phyloP scores from a whole-genome alignment of 139 green algal species.

The Auxenochlorella pyrenoidosa region DNA sequence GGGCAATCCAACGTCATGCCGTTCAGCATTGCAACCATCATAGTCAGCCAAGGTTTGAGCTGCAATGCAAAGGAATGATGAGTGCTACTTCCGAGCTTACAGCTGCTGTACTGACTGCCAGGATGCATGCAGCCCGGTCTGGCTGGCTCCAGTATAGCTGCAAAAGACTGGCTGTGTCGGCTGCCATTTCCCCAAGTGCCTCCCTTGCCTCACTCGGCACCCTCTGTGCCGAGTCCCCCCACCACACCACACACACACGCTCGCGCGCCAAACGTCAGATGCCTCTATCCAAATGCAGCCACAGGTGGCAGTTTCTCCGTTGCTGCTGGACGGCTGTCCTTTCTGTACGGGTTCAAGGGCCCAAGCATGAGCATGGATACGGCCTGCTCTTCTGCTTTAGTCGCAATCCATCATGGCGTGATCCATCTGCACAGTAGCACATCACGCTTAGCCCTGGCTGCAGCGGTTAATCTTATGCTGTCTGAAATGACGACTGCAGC shows the following conservation, averaged over 20 bases:
- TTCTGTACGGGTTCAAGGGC: slow-evolving; percentile 58
- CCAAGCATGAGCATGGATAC: slow-evolving; percentile 65
- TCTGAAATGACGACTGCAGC: slow-evolving; percentile 38
- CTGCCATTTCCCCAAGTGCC: no score
- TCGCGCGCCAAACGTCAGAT: background rate
- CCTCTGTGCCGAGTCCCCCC: background rate
- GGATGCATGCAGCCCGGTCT: no score
- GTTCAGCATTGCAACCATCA: slow-evolving; percentile 33
- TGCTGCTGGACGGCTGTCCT: slow-evolving; percentile 61
- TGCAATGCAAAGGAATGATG: background rate
- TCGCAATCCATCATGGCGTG: slow-evolving; percentile 68
- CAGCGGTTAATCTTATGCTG: slow-evolving; percentile 55
- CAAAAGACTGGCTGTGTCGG: background rate
- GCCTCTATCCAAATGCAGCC: slow-evolving; percentile 15
- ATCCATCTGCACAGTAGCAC: slow-evolving; percentile 13
- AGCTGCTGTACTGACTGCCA: no score
- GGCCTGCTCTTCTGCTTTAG: slow-evolving; percentile 90
- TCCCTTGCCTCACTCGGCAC: no score
- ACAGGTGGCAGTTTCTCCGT: slow-evolving; percentile 50
- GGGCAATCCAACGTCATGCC: background rate
- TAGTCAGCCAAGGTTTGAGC: no score
- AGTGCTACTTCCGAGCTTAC: no score
- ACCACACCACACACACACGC: background rate
- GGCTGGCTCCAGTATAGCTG: no score
- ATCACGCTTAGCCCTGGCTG: slow-evolving; percentile 30